Conservation (phyloP, 2,329 filamentous ascomycete species). For the Aureobasidium vineae region DNA sequence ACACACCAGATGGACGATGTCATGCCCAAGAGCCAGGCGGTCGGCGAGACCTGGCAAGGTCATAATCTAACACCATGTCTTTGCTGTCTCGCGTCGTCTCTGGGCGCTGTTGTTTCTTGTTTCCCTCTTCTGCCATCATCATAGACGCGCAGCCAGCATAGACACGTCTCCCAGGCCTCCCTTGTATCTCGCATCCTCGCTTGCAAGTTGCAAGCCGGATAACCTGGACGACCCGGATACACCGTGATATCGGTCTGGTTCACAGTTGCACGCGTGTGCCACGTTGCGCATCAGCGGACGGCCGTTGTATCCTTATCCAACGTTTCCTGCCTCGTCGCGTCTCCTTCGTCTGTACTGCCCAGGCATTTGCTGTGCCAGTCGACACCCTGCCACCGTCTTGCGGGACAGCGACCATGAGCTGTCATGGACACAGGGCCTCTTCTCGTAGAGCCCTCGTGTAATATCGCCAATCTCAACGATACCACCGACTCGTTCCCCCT, state of each 20-base stretch:
- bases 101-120: neutral
- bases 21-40: neutral
- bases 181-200: conserved; percentile 7
- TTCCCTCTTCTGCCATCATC: neutral
- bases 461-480: neutral
- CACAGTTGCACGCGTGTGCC: conserved; percentile 1
- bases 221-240: neutral
- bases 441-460: conserved; percentile 1
- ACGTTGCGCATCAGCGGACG: conserved; percentile 7
- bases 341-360: neutral
- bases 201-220: neutral
- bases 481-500: neutral
- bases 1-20: conserved; percentile 7
- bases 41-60: neutral
- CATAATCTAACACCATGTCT: conserved; percentile 5
- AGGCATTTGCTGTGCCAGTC: neutral
- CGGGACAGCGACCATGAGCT: conserved; percentile 20
- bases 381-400: neutral
- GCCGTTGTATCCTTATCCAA: conserved; percentile 17
- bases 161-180: neutral
- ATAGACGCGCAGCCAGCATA: neutral
- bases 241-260: neutral
- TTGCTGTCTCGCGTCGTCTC: neutral
- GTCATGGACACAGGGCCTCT: conserved; percentile 16
- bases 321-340: conserved; percentile 20